phyloP scores from a whole-genome alignment of 371 early-diverging fungal species.

The Lichtheimia ornata region DNA sequence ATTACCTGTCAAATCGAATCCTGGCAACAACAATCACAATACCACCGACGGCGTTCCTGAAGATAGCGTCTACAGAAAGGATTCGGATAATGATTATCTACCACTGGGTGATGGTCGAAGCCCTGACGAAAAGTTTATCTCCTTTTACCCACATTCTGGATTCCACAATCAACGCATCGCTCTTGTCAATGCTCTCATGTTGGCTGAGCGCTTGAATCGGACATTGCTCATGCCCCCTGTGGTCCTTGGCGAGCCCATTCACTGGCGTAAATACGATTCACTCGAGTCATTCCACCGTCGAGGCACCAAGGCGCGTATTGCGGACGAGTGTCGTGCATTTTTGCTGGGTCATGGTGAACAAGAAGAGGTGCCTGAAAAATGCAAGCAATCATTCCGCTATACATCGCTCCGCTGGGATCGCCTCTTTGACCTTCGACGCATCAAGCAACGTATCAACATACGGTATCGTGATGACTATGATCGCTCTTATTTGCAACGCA shows the following conservation, averaged over 20 bases:
- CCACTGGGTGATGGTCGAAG: conserved; percentile 20
- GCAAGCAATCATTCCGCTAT: conserved; percentile 32
- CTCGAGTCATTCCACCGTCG: conserved; percentile 34
- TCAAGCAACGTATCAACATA: conserved; percentile 30
- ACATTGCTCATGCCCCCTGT: conserved; percentile 62
- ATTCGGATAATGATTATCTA: conserved; percentile 14
- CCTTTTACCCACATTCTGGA: conserved; percentile 64
- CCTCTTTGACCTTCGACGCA: conserved; percentile 30
- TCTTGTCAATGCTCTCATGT: conserved; percentile 54
- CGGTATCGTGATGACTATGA: conserved; percentile 29
- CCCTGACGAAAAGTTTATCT: conserved; percentile 36
- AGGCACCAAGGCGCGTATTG: conserved; percentile 21
- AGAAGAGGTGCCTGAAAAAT: conserved; percentile 19
- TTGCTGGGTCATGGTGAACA: neutral
- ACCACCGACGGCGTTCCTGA: neutral
- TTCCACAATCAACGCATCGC: conserved; percentile 64
- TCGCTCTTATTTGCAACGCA: conserved; percentile 21
- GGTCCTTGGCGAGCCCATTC: conserved; percentile 39
- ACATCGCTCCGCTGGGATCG: conserved; percentile 44
- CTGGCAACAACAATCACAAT: conserved; percentile 5
- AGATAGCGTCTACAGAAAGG: conserved; percentile 18
- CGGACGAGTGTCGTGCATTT: conserved; percentile 11
- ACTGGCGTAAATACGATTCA: conserved; percentile 45
- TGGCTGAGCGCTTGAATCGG: conserved; percentile 52
- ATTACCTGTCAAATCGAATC: neutral